Conservation (phyloP, 192 early-diverging fungal genomes). For the Kickxella alabastrina region DNA sequence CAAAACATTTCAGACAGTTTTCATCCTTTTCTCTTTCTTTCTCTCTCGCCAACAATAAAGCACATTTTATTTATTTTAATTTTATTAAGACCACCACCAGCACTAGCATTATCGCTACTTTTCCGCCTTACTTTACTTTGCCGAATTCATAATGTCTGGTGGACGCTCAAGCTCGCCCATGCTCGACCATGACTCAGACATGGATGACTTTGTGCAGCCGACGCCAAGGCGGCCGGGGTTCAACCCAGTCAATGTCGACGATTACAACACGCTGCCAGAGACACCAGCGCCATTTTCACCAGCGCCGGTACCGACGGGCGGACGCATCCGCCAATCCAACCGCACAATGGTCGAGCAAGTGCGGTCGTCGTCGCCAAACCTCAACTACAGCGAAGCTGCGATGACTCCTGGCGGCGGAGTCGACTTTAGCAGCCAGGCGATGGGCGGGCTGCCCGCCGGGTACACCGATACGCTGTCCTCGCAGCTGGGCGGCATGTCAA, state of each 20-base stretch:
- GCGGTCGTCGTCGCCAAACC: slow-evolving; percentile 36
- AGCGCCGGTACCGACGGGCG: slow-evolving; percentile 7
- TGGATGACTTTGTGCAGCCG: slow-evolving; percentile 12
- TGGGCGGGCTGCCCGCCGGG: slow-evolving; percentile 16
- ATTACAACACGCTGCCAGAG: slow-evolving; percentile 39
- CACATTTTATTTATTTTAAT: too few species aligned
- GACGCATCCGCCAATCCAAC: slow-evolving; percentile 7
- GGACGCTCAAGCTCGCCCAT: slow-evolving; percentile 33
- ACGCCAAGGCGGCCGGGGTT: neutral
- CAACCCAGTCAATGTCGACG: neutral
- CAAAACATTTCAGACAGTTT: too few species aligned
- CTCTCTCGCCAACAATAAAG: too few species aligned
- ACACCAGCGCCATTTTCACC: slow-evolving; percentile 46
- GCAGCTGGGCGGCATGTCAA: slow-evolving; percentile 40
- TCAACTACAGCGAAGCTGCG: slow-evolving; percentile 42
- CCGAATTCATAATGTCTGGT: slow-evolving; percentile 39
- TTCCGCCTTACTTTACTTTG: too few species aligned
- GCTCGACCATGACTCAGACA: slow-evolving; percentile 34
- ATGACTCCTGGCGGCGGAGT: slow-evolving; percentile 25
- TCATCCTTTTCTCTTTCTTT: too few species aligned
- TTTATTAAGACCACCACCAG: too few species aligned
- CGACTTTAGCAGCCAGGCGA: slow-evolving; percentile 20
- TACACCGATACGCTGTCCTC: slow-evolving; percentile 41
- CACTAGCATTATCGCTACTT: too few species aligned
- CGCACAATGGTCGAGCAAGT: neutral